These are phyloP conservation scores for Sungouiella thailandica DNA, from an alignment of 805 yeast genomes.

Conservation along the genomic window DNA sequence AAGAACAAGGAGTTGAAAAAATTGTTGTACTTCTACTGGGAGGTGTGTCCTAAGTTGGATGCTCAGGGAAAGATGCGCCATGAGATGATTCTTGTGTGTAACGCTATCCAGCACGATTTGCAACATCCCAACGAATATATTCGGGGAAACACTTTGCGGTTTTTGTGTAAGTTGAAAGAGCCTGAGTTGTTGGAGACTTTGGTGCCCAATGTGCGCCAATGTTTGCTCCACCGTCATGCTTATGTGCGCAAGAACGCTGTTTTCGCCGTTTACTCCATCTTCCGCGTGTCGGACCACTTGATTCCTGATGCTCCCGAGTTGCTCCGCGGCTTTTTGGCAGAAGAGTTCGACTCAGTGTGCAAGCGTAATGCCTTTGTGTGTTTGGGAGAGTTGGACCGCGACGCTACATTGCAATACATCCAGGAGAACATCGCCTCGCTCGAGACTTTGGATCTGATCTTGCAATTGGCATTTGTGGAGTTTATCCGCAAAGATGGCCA, in stretches of 20 bases:
- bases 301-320: slow-evolving; percentile 95
- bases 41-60: slow-evolving; percentile 89
- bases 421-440: slow-evolving; percentile 62
- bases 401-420: slow-evolving; percentile 75
- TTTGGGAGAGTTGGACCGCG: slow-evolving; percentile 76
- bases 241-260: slow-evolving; percentile 97
- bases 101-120: slow-evolving; percentile 93
- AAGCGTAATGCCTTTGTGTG: slow-evolving; percentile 93
- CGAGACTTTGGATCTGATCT: slow-evolving; percentile 67
- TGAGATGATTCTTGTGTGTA: slow-evolving; percentile 97
- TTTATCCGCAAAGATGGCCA: slow-evolving; percentile 72
- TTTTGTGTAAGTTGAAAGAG: slow-evolving; percentile 84
- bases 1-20: slow-evolving; percentile 87
- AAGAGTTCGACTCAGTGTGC: slow-evolving; percentile 90
- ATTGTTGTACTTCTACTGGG: slow-evolving; percentile 94
- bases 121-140: slow-evolving; percentile 98
- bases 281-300: slow-evolving; percentile 76
- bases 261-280: slow-evolving; percentile 81
- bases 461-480: slow-evolving; percentile 87
- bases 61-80: slow-evolving; percentile 88
- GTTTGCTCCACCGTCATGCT: slow-evolving; percentile 95
- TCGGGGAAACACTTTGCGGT: slow-evolving; percentile 91
- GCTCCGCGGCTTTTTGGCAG: slow-evolving; percentile 62
- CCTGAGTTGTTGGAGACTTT: slow-evolving; percentile 92
- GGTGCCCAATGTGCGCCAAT: slow-evolving; percentile 85